Evolutionary conservation across 208 protist genomes (phyloP).

Genomic region (Naegleria fowleri): DNA sequence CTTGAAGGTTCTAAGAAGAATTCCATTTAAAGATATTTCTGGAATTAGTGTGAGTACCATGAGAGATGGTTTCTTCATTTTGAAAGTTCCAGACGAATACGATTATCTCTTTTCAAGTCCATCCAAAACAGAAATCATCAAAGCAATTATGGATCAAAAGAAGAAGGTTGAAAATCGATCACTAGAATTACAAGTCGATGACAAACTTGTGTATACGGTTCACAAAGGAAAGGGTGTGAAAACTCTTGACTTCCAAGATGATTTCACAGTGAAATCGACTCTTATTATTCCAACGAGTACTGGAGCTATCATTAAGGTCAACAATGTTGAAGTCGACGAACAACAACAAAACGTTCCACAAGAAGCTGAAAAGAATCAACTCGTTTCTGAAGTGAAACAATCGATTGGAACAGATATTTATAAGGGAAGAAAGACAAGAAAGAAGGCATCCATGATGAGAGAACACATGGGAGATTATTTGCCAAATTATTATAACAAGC

Average conservation of each 20-base stretch:
- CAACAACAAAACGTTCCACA: background rate
- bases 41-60: background rate
- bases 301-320: background rate
- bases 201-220: background rate
- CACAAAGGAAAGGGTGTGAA: background rate
- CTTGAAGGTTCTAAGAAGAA: background rate
- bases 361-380: background rate
- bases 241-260: slow-evolving; percentile 18
- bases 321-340: background rate
- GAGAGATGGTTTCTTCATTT: slow-evolving; percentile 26
- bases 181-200: background rate
- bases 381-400: background rate
- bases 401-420: background rate
- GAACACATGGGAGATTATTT: slow-evolving; percentile 21
- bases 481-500: background rate
- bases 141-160: background rate
- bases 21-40: background rate
- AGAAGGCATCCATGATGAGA: background rate
- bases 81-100: slow-evolving; percentile 12
- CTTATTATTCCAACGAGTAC: background rate
- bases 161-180: background rate
- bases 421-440: slow-evolving; percentile 4
- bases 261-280: background rate
- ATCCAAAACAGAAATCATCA: slow-evolving; percentile 19
- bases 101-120: slow-evolving; percentile 2